Base-by-base conservation (phyloP, 2,329 filamentous ascomycete genomes). In the Onygena corvina region DNA sequence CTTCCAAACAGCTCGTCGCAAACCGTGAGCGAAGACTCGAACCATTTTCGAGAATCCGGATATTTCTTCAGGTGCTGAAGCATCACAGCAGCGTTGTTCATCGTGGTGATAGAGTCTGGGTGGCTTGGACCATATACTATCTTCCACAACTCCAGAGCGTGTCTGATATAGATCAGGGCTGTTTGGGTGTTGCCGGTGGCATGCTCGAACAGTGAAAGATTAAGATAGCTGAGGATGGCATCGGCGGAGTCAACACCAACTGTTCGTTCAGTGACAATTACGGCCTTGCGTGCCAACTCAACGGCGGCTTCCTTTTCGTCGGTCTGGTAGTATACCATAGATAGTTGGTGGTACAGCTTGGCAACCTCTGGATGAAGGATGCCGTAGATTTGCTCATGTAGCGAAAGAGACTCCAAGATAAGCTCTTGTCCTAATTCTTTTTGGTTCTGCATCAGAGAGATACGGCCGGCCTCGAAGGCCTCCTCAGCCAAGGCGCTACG, bases 61-160 rank as follows among this genome's bases (percentile, higher is more conserved):
- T 94, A 98, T 53, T 85, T 82, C 74, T 96, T 94, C 59, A 95
- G 77, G 50, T 88, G 83, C 69, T 98, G 92, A 51, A 98, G 80
- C 92, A 98, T 98, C 52, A 98, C 92, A 5, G 92, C 92, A 16
- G 87, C 90, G 62, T 98, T 98, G 77, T 96, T 98, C 69, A 96
- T 84, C 12, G 92, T 96, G 6, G 93, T 98, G 68, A 98, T 95
- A 6, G 88, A 94, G 69, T 98, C 92, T 2, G 92, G 92, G 68
- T 98, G 92, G 60, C 87, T 84, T 25, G 83, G 74, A 27, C 92
- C 92, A 64, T 95, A 98, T 60, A 96, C 90, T 59, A 96, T 79
- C 73, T 94, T 95, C 90, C 90, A 96, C 54, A 98, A 75, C 63
- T 92, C 83, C 57, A 98, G 77, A 4, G 92, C 92, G 65, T 98